Percentiles rank a stretch among this genome's conserved stretches.
Evolutionary conservation across 345 rosid species (phyloP).

Genomic region (Lenwebbia sp.): DNA sequence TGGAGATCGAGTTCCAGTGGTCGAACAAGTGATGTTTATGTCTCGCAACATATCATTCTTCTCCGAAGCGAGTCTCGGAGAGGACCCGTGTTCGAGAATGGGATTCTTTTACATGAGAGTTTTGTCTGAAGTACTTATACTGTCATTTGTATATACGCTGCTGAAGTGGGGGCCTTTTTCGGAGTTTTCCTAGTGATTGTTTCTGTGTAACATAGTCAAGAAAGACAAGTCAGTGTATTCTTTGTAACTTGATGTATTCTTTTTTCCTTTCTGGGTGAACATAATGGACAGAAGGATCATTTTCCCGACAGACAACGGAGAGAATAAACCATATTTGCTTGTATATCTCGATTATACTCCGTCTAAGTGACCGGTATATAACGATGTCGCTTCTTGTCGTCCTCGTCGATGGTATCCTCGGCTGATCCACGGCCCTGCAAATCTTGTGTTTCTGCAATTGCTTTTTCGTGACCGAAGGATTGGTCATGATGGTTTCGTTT

Average conservation of each 20-base stretch:
- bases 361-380: neutral
- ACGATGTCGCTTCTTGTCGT: neutral
- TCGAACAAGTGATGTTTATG: conserved; percentile 35
- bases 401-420: neutral
- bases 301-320: neutral
- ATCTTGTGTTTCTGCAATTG: neutral
- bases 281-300: neutral
- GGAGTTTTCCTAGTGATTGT: conserved; percentile 24
- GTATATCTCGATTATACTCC: neutral
- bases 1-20: conserved; percentile 99
- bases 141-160: conserved; percentile 32
- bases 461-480: neutral
- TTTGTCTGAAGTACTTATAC: neutral
- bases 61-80: neutral
- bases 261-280: neutral
- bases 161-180: conserved; percentile 5
- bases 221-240: conserved; percentile 24
- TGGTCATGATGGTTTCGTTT: neutral
- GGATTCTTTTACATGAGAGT: neutral
- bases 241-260: conserved; percentile 16
- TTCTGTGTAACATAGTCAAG: conserved; percentile 5
- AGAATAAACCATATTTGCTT: neutral
- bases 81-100: neutral
- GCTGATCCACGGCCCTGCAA: neutral
- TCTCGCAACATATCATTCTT: neutral